These are phyloP conservation scores for Lipomyces yamanashiensis DNA, from an alignment of 805 yeast species.

Conservation along the genomic window DNA sequence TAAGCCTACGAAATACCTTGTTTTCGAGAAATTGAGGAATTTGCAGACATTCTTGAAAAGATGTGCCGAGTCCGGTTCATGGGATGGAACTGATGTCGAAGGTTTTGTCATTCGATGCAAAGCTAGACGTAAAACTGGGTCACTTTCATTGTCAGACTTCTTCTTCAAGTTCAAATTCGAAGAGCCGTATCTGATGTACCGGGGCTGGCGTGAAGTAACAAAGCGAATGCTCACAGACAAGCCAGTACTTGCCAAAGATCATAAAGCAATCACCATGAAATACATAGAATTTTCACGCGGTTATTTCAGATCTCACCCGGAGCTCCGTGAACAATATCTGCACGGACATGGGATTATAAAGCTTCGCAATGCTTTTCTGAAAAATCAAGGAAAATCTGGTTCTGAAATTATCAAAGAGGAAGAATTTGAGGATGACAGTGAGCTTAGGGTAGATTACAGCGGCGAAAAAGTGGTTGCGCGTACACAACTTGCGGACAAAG, in stretches of 20 bases:
- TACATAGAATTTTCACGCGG: conserved; percentile 72
- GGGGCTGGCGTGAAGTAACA: conserved; percentile 90
- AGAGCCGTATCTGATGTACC: conserved; percentile 88
- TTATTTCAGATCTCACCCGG: conserved; percentile 56
- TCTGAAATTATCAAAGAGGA: conserved; percentile 53
- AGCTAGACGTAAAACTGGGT: not conserved
- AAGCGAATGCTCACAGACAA: conserved; percentile 55
- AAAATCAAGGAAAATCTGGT: conserved; percentile 59
- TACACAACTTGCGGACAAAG: conserved; percentile 31
- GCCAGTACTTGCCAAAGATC: conserved; percentile 51
- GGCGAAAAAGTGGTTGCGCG: conserved; percentile 12
- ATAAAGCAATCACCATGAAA: conserved; percentile 63
- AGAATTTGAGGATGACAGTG: conserved; percentile 40
- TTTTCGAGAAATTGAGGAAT: conserved; percentile 47
- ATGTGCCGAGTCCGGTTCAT: conserved; percentile 69
- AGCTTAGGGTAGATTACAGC: conserved; percentile 25
- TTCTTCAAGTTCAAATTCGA: conserved; percentile 94
- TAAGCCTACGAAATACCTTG: conserved; percentile 54
- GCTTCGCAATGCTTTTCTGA: conserved; percentile 68
- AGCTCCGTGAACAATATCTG: conserved; percentile 52
- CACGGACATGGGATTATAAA: conserved; percentile 74
- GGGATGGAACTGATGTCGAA: conserved; percentile 74
- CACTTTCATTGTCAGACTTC: conserved; percentile 47
- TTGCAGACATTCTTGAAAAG: conserved; percentile 59
- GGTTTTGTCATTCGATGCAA: conserved; percentile 89